Base-by-base conservation (phyloP, 78 protist species). In the Bodo saltans region DNA sequence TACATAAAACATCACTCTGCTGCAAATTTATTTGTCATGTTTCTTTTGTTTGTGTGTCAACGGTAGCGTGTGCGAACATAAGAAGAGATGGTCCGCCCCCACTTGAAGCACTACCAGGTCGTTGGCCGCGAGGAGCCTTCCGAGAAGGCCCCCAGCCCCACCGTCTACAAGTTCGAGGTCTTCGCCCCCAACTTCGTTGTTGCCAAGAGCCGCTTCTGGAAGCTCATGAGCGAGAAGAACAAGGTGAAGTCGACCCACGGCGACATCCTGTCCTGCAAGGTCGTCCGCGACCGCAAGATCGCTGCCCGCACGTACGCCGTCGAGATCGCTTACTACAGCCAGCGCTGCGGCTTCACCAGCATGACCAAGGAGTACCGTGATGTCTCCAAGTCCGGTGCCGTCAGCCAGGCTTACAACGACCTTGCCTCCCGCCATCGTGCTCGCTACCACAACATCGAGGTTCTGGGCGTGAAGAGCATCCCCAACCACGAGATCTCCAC, bases 201-300 rank as follows among this genome's bases (percentile, higher is more conserved):
- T 53, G 99, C 99, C 67, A 79, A 84, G 79, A 42, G 88, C 73
- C 91, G 98, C 72, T 98, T 95, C 98, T 97, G 99, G 99, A 95
- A 97, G 79, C 95, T 94, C 95, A 82, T 95, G 78, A 32, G 89
- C 69, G 69, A 89, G 82, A 91, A 94, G 68, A 78, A 83, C 74
- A 95, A 95, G 90, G 75, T 98, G 83, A 97, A 97, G 98, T 84
- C 82, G 88, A 74, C 94, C 42, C 74, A 83, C 83, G 99, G 99
- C 70, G 96, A 98, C 91, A 88, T 98, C 71, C 71, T 68, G 12
- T 68, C 71, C 34, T 68, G 71, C 17, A 27, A 68, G n/a, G 71
- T 68, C 17, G 71, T 27, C 34, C 25, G 11, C 35, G 34, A 68
- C 17, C 2, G 3, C 12, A 12, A 27, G 17, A 68, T 68, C 71